These are phyloP conservation scores for Pichia rugopelliculosa DNA, from an alignment of 805 yeast species.

Conservation along the genomic window DNA sequence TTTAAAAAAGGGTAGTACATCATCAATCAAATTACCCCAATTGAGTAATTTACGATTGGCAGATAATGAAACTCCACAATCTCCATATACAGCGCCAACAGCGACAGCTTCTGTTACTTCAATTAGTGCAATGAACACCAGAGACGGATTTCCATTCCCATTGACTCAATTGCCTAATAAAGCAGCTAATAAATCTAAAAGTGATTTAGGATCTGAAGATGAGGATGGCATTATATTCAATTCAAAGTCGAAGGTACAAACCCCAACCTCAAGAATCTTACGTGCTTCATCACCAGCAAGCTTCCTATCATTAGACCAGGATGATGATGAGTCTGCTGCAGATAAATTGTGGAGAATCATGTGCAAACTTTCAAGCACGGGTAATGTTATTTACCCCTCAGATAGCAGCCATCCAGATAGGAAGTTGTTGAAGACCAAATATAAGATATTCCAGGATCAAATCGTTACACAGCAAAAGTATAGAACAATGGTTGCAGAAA, in stretches of 20 bases:
- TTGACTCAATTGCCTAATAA: conserved; percentile 33
- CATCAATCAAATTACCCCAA: background rate
- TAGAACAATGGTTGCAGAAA: conserved; percentile 57
- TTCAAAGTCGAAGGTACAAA: conserved; percentile 47
- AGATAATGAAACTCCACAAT: conserved; percentile 33
- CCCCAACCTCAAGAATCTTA: conserved; percentile 35
- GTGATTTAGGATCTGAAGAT: conserved; percentile 8
- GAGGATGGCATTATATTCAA: conserved; percentile 51
- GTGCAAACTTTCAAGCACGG: conserved; percentile 78
- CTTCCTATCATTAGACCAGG: background rate
- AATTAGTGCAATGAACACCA: conserved; percentile 41
- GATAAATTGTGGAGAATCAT: conserved; percentile 79
- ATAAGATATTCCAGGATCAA: conserved; percentile 81
- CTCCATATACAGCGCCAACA: conserved; percentile 74
- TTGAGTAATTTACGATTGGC: background rate
- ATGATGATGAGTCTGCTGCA: conserved; percentile 32
- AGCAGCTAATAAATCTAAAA: conserved; percentile 2
- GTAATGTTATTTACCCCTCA: conserved; percentile 68
- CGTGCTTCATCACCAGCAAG: background rate
- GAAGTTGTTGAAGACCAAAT: conserved; percentile 66
- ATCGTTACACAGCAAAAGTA: conserved; percentile 74
- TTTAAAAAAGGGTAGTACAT: background rate
- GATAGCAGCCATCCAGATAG: conserved; percentile 54
- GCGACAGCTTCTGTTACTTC: conserved; percentile 68
- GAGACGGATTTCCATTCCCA: conserved; percentile 43